Conservation (phyloP, 2,329 filamentous ascomycete genomes). For the Colletotrichum endophyticum region DNA sequence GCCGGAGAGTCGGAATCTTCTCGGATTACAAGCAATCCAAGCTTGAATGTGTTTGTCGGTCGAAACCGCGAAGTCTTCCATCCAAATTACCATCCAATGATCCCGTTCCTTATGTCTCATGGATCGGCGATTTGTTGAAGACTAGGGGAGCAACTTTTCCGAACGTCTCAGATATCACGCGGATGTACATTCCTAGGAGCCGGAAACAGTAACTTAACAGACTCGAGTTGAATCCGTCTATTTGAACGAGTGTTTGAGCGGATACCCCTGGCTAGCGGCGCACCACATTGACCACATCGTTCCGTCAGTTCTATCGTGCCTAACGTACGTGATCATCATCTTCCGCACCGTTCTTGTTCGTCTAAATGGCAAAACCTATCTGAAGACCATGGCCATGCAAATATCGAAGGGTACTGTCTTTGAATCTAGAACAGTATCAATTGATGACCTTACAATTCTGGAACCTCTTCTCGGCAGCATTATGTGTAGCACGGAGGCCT, state of each 20-base stretch:
- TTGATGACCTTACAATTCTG: not conserved
- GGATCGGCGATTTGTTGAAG: not conserved
- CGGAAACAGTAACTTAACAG: not conserved
- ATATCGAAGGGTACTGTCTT: not conserved
- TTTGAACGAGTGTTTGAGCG: not conserved
- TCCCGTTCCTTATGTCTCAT: not conserved
- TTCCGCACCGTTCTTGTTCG: not conserved
- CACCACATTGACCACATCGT: not conserved
- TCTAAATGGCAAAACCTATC: not conserved
- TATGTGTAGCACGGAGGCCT: not conserved
- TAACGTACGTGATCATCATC: not conserved
- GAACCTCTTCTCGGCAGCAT: not conserved
- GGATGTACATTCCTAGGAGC: not conserved
- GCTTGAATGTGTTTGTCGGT: not conserved
- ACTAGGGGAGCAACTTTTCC: not conserved
- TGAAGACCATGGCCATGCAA: not conserved
- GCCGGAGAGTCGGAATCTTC: not conserved
- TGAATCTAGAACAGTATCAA: not conserved
- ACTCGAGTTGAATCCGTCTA: not conserved
- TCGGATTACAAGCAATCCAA: not conserved
- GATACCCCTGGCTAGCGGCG: not conserved
- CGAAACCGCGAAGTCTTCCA: not conserved
- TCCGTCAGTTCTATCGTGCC: not conserved
- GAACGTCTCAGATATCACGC: not conserved
- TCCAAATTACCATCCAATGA: rapidly evolving